A percentile compares a stretch with the other conserved stretches of the same genome.
Evolutionary conservation across 768 basidiomycete genomes (phyloP).

Genomic region (Trametes punicea): DNA sequence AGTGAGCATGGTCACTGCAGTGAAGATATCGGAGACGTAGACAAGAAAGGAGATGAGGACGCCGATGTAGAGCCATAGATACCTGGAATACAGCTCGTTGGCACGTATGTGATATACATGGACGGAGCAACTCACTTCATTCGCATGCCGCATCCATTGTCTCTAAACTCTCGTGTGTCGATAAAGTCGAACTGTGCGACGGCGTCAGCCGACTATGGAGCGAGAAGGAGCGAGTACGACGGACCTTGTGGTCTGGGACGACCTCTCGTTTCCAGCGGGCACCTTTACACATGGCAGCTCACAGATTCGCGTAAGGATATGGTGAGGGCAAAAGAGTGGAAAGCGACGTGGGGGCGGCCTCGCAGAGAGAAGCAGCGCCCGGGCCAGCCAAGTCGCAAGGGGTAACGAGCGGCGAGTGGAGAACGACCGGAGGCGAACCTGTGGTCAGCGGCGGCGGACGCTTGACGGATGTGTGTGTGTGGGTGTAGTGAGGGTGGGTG

Average conservation of each 20-base stretch:
- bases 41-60: slow-evolving; percentile 96
- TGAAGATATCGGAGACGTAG: slow-evolving; percentile 97
- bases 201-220: not conserved
- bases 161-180: slow-evolving; percentile 88
- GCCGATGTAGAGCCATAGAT: slow-evolving; percentile 89
- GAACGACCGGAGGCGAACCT: slow-evolving; percentile 24
- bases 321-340: slow-evolving; percentile 18
- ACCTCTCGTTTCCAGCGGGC: slow-evolving; percentile 95
- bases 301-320: slow-evolving; percentile 16
- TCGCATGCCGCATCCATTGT: slow-evolving; percentile 83
- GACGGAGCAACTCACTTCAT: slow-evolving; percentile 54
- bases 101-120: not conserved
- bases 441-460: slow-evolving; percentile 11
- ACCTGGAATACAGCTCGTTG: slow-evolving; percentile 44
- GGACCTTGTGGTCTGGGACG: slow-evolving; percentile 96
- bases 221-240: slow-evolving; percentile 17
- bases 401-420: slow-evolving; percentile 19
- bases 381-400: slow-evolving; percentile 25
- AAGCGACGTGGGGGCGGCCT: slow-evolving; percentile 26
- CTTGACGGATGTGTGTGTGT: not conserved
- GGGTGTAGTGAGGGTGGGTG: not conserved
- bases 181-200: slow-evolving; percentile 87
- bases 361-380: slow-evolving; percentile 20
- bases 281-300: slow-evolving; percentile 59
- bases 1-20: slow-evolving; percentile 93